Percentiles rank a stretch among this genome's conserved stretches.
Conservation (phyloP, 2,329 filamentous ascomycete genomes). For the Neonectria faginata region DNA sequence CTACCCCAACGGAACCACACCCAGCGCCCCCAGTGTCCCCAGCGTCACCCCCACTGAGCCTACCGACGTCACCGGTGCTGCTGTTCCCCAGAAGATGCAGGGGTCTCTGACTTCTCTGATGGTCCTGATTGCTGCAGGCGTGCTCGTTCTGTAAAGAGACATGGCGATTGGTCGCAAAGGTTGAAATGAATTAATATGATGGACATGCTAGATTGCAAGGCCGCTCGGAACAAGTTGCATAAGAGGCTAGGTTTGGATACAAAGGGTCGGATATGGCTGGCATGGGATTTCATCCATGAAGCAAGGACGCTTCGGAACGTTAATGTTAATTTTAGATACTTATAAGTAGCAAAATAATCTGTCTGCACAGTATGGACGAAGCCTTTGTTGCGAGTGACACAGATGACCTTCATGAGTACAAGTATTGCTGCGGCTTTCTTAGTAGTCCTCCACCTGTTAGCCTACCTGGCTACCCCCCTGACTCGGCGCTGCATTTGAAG, state of each 20-base stretch:
- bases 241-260: neutral
- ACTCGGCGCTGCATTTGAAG: neutral
- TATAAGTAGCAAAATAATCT: conserved; percentile 6
- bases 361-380: neutral
- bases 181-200: conserved; percentile 1
- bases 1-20: conserved; percentile 32
- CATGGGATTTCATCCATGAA: conserved; percentile 39
- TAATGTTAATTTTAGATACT: conserved; percentile 45
- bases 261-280: conserved; percentile 24
- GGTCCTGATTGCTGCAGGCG: conserved; percentile 39
- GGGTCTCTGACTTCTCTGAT: conserved; percentile 40
- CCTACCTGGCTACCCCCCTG: neutral
- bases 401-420: neutral
- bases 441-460: neutral
- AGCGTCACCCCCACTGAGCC: conserved; percentile 17
- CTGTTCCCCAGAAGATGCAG: conserved; percentile 18
- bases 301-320: conserved; percentile 39
- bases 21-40: conserved; percentile 9
- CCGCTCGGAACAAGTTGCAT: conserved; percentile 6
- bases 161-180: conserved; percentile 19
- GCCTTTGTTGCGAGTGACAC: neutral
- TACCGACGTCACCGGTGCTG: conserved; percentile 34
- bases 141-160: conserved; percentile 41
- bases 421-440: neutral
- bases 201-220: neutral